Evolutionary conservation across 768 basidiomycete species (phyloP).

Genomic region (Chiua virens): DNA sequence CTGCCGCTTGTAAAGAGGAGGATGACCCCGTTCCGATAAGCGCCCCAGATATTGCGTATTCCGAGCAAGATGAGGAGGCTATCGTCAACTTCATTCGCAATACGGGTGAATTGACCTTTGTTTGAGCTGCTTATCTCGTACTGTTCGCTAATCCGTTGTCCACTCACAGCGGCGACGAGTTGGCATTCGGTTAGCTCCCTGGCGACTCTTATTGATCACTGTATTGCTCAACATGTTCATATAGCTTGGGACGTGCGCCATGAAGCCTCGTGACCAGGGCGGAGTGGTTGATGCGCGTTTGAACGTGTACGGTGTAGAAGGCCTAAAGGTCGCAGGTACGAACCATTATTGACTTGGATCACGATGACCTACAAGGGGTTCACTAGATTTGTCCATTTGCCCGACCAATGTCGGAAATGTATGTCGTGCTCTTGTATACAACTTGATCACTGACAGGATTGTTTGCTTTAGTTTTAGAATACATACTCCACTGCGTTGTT

Average conservation of each 20-base stretch:
- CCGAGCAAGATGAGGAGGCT: conserved; percentile 31
- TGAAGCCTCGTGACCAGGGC: conserved; percentile 43
- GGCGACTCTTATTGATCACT: neutral
- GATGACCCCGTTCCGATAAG: conserved; percentile 19
- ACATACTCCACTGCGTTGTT: conserved; percentile 44
- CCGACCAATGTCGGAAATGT: conserved; percentile 6
- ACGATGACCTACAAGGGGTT: neutral
- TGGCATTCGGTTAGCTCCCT: neutral
- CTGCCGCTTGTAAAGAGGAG: conserved; percentile 21
- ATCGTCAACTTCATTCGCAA: conserved; percentile 26
- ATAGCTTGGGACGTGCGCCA: conserved; percentile 67
- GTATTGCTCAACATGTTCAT: neutral
- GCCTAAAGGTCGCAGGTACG: conserved; percentile 17
- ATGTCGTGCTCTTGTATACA: neutral
- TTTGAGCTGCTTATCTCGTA: neutral
- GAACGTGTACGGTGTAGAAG: conserved; percentile 11
- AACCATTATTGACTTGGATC: neutral
- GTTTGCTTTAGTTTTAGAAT: conserved; percentile 23
- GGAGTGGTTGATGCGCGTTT: conserved; percentile 13
- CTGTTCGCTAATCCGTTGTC: neutral
- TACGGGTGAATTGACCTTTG: neutral
- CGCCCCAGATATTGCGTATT: conserved; percentile 32
- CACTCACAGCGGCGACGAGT: neutral
- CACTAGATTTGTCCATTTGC: conserved; percentile 34
- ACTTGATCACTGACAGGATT: neutral